Evolutionary conservation across 371 early-diverging fungal species (phyloP), one percentile per base, ranked within the genome.

Genomic region (Apophysomyces variabilis): DNA sequence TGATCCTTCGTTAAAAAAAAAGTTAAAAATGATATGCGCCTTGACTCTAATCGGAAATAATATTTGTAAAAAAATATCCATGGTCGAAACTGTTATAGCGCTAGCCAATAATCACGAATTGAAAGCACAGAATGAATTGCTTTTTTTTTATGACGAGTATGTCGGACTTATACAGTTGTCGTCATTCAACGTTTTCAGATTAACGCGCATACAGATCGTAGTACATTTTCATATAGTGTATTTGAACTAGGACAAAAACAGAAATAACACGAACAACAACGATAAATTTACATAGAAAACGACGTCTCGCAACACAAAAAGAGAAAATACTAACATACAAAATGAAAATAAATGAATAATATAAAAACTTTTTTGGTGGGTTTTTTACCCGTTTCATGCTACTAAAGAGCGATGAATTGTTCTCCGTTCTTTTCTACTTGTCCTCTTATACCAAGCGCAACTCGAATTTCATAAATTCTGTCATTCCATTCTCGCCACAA

Each of bases 401-500:
- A 18, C 16, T 21, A 50, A 50, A 50, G 54, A 7, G 54, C 54
- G 9, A 50, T 26, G 21, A 50, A 50, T 21, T 50, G 54, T 26
- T 50, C 54, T 18, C 54, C 54, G 21, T 50, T 50, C 54, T 50
- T 50, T 11, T 50, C 54, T 26, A 50, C 54, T 9, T 50, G 54
- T 7, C 54, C 54, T n/a, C 54, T 35, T 50, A 50, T 21, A 18
- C 54, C 73, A 69, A 70, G 70, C 60, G 70, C 73, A 69, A 50
- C 54, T 18, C 73, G 62, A 41, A 75, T 39, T 54, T 63, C 45
- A 14, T 56, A 36, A 32, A 63, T 47, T 60, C 68, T 64, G 4
- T 73, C 71, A 3, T 62, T 65, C 77, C 74, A 77, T 58, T 77
- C 74, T 14, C 45, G 57, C 57, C 74, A 57, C 60, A 71, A 54